These are phyloP conservation scores for Irpex lacteus DNA, from an alignment of 1,284 basidiomycete genomes.

Conservation along the genomic window DNA sequence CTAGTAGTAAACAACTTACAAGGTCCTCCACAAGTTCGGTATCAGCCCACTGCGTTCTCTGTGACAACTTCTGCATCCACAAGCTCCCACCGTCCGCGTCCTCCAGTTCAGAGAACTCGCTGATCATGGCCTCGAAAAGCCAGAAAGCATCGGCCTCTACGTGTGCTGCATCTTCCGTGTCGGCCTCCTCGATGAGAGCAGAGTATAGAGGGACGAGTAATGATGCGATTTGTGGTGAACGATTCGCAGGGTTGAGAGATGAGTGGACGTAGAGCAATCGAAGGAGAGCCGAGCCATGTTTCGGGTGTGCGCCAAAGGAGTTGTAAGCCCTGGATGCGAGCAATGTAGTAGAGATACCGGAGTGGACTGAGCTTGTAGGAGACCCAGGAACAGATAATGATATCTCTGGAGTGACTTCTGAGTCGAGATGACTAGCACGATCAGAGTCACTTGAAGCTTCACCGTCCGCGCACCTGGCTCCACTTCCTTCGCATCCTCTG, in stretches of 20 bases:
- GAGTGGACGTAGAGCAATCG: slow-evolving; percentile 72
- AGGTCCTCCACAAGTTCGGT: slow-evolving; percentile 56
- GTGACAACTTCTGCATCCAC: slow-evolving; percentile 65
- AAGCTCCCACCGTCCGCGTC: slow-evolving; percentile 57
- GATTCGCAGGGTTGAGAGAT: slow-evolving; percentile 68
- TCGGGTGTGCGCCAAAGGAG: slow-evolving; percentile 48
- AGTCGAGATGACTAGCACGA: slow-evolving; percentile 3
- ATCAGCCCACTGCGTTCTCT: slow-evolving; percentile 65
- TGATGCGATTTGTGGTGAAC: slow-evolving; percentile 64
- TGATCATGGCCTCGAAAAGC: slow-evolving; percentile 71
- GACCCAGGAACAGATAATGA: slow-evolving; percentile 29
- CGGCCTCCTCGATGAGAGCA: slow-evolving; percentile 57
- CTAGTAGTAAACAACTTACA: slow-evolving; percentile 38
- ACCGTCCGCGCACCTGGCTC: slow-evolving; percentile 10
- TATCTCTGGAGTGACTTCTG: slow-evolving; percentile 26
- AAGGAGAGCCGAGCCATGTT: slow-evolving; percentile 64
- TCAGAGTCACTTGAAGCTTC: slow-evolving; percentile 3
- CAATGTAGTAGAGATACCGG: slow-evolving; percentile 43
- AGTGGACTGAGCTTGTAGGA: slow-evolving; percentile 25
- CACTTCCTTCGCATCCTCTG: slow-evolving; percentile 20
- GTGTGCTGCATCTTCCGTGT: slow-evolving; percentile 59
- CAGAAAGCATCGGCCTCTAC: slow-evolving; percentile 79
- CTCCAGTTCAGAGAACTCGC: slow-evolving; percentile 69
- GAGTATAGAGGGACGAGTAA: slow-evolving; percentile 68
- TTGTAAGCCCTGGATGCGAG: slow-evolving; percentile 45